Evolutionary conservation across 257 asterid species (phyloP), one percentile per base, ranked within the genome.

Genomic region (Coffea eugenioides): DNA sequence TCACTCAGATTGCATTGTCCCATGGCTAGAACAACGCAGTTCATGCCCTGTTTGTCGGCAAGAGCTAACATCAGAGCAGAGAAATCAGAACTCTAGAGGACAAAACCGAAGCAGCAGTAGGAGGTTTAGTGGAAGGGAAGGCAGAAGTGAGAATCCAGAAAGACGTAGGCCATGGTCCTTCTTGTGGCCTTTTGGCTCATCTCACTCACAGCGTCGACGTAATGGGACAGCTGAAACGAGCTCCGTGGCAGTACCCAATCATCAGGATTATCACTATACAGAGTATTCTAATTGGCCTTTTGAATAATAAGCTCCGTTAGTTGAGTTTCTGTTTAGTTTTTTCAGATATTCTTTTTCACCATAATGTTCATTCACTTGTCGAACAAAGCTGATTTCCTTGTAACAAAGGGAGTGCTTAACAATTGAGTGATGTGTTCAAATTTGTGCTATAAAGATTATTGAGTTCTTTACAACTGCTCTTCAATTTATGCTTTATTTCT

Each of bases 21-120:
- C 98, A 0, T 95, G 98, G 98, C 85, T 95, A 67, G 91, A 93
- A 49, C 98, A 92, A 43, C 84, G 88, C 25, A 89, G 87, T 69
- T 90, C 98, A 0, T 95, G 98, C 85, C 98, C 98, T 8, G 97
- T 95, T 77, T 95, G 98, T 85, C 88, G 98, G 4, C 84, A 87
- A 74, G 98, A 90, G 88, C 72, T 95, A 41, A 66, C 79, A 54
- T 48, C 83, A 6, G 85, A 81, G 80, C 73, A 73, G 31, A 72
- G 25, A 62, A 49, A 79, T 69, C 85, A 77, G 68, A 88, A 76
- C 81, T 72, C 85, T n/a, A 85, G 93, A 79, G 88, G 83, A 70
- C 86, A 80, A 51, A 88, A 27, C 52, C 81, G 88, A 52, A 90
- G 88, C 86, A 77, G 90, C 83, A 90, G 90, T 45, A 81, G 89